Evolutionary conservation across 371 early-diverging fungal species (phyloP).

Genomic region (Fennellomyces sp.): DNA sequence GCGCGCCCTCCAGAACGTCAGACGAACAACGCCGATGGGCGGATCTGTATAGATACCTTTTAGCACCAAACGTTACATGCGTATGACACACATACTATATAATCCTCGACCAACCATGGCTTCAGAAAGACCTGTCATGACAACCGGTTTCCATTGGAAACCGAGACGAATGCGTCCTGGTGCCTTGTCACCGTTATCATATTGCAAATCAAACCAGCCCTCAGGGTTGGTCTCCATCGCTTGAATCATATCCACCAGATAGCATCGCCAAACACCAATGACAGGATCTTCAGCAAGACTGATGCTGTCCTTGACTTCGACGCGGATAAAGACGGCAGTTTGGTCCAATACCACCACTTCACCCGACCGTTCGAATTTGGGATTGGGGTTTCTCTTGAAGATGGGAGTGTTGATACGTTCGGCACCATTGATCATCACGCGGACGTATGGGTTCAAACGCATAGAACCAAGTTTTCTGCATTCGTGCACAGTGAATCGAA

Average conservation of each 20-base stretch:
- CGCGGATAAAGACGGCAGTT: slow-evolving; percentile 31
- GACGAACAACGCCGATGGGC: slow-evolving; percentile 83
- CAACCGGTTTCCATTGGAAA: slow-evolving; percentile 60
- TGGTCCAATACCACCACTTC: slow-evolving; percentile 57
- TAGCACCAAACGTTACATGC: background rate
- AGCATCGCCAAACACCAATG: slow-evolving; percentile 34
- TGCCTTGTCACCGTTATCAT: slow-evolving; percentile 21
- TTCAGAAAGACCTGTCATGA: slow-evolving; percentile 50
- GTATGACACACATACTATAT: slow-evolving; percentile 28
- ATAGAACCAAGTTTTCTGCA: slow-evolving; percentile 41
- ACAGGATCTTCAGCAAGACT: slow-evolving; percentile 37
- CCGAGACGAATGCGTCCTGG: slow-evolving; percentile 51
- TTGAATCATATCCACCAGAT: slow-evolving; percentile 40
- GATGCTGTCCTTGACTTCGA: slow-evolving; percentile 47
- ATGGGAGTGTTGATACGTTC: slow-evolving; percentile 42
- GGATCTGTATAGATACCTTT: slow-evolving; percentile 32
- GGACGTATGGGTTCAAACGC: slow-evolving; percentile 47
- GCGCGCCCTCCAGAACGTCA: slow-evolving; percentile 76
- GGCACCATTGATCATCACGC: slow-evolving; percentile 48
- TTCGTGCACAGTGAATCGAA: slow-evolving; percentile 54
- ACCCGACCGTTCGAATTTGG: slow-evolving; percentile 49
- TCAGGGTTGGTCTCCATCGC: slow-evolving; percentile 21
- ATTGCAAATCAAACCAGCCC: slow-evolving; percentile 49
- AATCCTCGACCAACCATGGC: slow-evolving; percentile 38
- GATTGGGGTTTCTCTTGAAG: slow-evolving; percentile 46